phyloP scores from a whole-genome alignment of 2,329 filamentous ascomycete species.

The Paramyrothecium roridum region DNA sequence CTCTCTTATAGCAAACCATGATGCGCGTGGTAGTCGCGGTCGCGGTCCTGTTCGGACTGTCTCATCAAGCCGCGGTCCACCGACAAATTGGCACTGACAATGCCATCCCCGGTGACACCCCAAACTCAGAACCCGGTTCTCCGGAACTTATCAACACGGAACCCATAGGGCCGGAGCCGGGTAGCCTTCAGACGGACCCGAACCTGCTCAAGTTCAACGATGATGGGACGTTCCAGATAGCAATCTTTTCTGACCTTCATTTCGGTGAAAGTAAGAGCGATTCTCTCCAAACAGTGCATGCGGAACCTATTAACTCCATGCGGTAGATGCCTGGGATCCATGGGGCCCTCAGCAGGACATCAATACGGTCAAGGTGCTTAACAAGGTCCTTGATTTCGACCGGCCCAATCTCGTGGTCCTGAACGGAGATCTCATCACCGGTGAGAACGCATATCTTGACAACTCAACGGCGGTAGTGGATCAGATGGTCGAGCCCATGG shows the following conservation, averaged over 20 bases:
- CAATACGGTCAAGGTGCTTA: constrained; percentile 29
- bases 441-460: constrained; percentile 55
- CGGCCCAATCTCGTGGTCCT: constrained; percentile 57
- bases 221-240: constrained; percentile 11
- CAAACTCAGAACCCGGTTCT: too few relatives aligned
- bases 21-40: background rate
- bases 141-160: background rate
- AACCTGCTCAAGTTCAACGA: constrained; percentile 1
- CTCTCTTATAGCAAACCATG: background rate
- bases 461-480: constrained; percentile 58
- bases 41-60: background rate
- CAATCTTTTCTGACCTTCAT: constrained; percentile 13
- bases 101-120: too few relatives aligned
- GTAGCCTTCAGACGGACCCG: background rate
- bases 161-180: background rate
- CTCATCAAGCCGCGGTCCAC: background rate
- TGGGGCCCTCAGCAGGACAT: constrained; percentile 36
- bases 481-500: constrained; percentile 54
- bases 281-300: background rate
- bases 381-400: constrained; percentile 26
- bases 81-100: background rate
- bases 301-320: background rate
- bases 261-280: constrained; percentile 12
- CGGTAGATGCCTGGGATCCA: constrained; percentile 19
- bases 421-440: constrained; percentile 68